A percentile compares a stretch with the other conserved stretches of the same genome.
Conservation (phyloP, 306 rosid species). For the Lithocarpus polystachyus region DNA sequence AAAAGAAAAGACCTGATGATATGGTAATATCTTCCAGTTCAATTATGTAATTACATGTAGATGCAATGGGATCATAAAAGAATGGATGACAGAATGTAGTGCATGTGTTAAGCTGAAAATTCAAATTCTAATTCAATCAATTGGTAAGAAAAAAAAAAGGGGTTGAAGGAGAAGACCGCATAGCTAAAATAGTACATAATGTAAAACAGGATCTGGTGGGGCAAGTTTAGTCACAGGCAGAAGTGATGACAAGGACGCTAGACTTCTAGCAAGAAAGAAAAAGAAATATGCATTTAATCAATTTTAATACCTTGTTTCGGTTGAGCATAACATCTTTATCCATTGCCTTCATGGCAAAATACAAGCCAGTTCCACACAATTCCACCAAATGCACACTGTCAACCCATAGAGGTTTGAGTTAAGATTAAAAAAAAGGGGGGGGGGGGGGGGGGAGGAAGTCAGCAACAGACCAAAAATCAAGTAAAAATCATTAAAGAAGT, state of each 20-base stretch:
- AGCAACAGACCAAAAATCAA: background rate
- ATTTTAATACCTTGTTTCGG: slow-evolving; percentile 75
- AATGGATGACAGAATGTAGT: background rate
- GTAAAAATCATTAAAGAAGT: background rate
- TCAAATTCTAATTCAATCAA: slow-evolving; percentile 3
- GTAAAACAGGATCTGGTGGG: background rate
- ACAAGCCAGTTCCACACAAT: slow-evolving; percentile 64
- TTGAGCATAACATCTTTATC: slow-evolving; percentile 86
- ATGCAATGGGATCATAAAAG: background rate
- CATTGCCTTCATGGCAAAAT: slow-evolving; percentile 98
- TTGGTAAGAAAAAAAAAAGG: background rate
- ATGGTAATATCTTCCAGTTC: background rate
- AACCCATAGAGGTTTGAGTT: slow-evolving; percentile 2
- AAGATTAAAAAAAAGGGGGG: background rate
- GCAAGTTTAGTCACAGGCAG: background rate
- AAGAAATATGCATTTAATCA: background rate
- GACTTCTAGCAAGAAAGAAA: background rate
- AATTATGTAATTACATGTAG: background rate
- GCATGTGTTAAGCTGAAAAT: background rate
- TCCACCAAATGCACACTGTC: slow-evolving; percentile 93
- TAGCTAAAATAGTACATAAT: background rate
- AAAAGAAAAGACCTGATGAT: background rate
- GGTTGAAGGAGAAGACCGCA: background rate
- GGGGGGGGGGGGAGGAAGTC: no score
- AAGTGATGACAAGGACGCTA: background rate